Evolutionary conservation across 202 grass and related monocot genomes (phyloP).

Genomic region (Brachypodium distachyon): DNA sequence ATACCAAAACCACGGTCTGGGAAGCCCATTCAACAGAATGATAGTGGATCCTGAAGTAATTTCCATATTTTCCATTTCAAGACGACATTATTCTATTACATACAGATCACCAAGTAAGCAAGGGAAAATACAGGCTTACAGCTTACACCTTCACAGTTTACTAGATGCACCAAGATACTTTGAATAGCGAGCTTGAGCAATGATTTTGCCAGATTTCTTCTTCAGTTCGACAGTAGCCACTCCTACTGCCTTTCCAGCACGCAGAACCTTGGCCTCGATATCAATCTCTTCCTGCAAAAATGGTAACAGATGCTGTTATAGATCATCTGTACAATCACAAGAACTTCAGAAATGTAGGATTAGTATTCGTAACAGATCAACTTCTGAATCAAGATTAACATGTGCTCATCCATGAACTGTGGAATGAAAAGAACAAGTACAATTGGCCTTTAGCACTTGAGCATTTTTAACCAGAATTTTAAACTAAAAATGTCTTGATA

Average conservation of each 20-base stretch:
- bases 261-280: slow-evolving; percentile 83
- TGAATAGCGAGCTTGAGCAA: slow-evolving; percentile 85
- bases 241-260: slow-evolving; percentile 73
- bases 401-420: not conserved
- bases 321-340: not conserved
- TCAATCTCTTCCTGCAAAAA: slow-evolving; percentile 80
- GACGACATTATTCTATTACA: not conserved
- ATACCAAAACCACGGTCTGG: no score
- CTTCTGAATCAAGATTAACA: not conserved
- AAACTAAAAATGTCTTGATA: not conserved
- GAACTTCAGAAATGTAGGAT: not conserved
- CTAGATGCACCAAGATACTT: slow-evolving; percentile 79
- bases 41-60: not conserved
- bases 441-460: not conserved
- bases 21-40: no score
- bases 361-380: not conserved
- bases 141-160: slow-evolving; percentile 46
- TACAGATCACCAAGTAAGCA: not conserved
- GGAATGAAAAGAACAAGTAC: not conserved
- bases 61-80: not conserved
- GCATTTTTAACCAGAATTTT: not conserved
- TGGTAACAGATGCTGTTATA: not conserved
- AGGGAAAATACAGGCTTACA: not conserved
- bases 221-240: slow-evolving; percentile 69
- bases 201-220: slow-evolving; percentile 79